Evolutionary conservation across 495 filamentous ascomycete species (phyloP), one percentile per base, ranked within the genome.

Genomic region (Neurospora sp.): DNA sequence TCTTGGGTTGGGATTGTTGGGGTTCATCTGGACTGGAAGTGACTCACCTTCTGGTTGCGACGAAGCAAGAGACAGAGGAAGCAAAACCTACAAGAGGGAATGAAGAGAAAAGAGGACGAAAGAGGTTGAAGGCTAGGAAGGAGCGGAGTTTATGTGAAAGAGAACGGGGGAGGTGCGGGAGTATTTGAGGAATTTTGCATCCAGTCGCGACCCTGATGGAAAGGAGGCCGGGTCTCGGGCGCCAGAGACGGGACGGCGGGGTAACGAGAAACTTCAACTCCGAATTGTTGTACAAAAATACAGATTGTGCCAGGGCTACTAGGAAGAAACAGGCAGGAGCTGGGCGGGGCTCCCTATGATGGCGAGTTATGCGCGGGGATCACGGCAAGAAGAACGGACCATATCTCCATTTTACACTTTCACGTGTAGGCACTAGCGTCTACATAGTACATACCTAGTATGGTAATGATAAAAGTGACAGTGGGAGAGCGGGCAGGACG

Each of bases 181-280:
- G 79, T 80, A 81, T 81, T 81, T 81, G 79, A 81, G 79, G 77
- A 80, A 81, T 78, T 80, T 79, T 76, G 69, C 70, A 42, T 17
- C 54, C 54, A 66, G 54, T 19, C 54, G 54, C 28, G 72, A 73
- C 74, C 78, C 74, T 77, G 70, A 66, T 71, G 71, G 45, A 74
- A 73, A 59, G 38, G 54, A 74, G 71, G 74, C 78, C 78, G 78
- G 77, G 74, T 70, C 62, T 76, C 79, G 79, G 79, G 72, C 74
- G 73, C 73, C 69, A 74, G 43, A 69, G 28, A 39, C 74, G 73
- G 74, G 45, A 75, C 21, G 59, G 69, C 72, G 71, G 74, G 73
- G 78, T 76, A 77, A 73, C 66, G 10, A 70, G 62, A 43, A 39
- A 77, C 75, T 37, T 69, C 13, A n/a, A 69, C 8, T 69, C 43